Evolutionary conservation across 1,284 basidiomycete genomes (phyloP), one percentile per base, ranked within the genome.

Genomic region (Rhodofomes roseus): DNA sequence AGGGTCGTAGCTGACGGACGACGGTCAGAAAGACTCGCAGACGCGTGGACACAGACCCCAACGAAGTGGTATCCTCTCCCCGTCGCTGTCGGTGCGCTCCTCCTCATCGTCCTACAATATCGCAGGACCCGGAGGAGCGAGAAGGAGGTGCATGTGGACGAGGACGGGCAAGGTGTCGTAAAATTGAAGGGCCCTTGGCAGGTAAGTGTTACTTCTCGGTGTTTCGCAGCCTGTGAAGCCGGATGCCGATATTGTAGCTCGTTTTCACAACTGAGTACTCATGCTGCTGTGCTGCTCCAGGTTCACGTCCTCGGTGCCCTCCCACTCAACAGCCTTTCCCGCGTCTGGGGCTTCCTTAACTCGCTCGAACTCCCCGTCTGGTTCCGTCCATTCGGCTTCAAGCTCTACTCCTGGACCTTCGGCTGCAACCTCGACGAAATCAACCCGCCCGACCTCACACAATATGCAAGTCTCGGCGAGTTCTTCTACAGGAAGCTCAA

Each of bases 31-130:
- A 75, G 82, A 37, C 73, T 88, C 11, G 74, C 76, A 43, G 72
- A 85, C 63, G 94, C 93, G 25, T 97, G 95, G 95, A 86, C 81
- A 2, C 81, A 88, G 65, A 97, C 96, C 0, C 94, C 93, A 1
- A 94, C 92, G 55, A 92, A 88, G 74, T 99, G 96, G 96, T 96
- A 95, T 67, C 96, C 96, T 9, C 85, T 99, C 48, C 96, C 96
- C 16, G 78, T 98, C 61, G 92, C 93, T 16, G 88, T 97, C 36
- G 95, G 95, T 41, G 95, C 93, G 1, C 81, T 96, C 29, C 81
- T 96, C 25, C 87, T 97, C 48, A 85, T 95, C 60, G 86, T 85
- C 52, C 81, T 97, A 25, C 91, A 95, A 71, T 95, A 89, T 67
- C 81, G 89, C 50, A 88, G 87, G 68, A 37, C 31, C 20, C 84